phyloP scores from a whole-genome alignment of 2,329 filamentous ascomycete genomes.

The Orbilia blumenaviensis region DNA sequence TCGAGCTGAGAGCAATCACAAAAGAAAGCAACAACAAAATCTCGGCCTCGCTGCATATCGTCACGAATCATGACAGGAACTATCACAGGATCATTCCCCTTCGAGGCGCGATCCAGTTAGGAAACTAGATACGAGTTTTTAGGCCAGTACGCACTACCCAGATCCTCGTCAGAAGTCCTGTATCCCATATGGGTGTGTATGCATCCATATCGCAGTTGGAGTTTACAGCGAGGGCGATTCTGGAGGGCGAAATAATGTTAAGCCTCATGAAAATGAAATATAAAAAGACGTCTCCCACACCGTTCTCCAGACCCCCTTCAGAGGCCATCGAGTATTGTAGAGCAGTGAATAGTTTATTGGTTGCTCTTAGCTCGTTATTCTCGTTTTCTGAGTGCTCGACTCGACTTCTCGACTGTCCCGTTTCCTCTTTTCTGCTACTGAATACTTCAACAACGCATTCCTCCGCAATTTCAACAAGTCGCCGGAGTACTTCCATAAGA shows the following conservation, averaged over 20 bases:
- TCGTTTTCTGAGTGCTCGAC: constrained; percentile 45
- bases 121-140: constrained; percentile 32
- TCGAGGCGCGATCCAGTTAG: constrained; percentile 25
- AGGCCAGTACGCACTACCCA: constrained; percentile 13
- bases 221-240: background rate
- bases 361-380: constrained; percentile 38
- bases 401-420: constrained; percentile 18
- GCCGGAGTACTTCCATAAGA: constrained; percentile 35
- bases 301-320: constrained; percentile 6
- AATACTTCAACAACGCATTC: constrained; percentile 50
- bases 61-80: constrained; percentile 28
- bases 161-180: constrained; percentile 27
- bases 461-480: constrained; percentile 47
- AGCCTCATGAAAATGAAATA: constrained; percentile 14
- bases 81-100: constrained; percentile 41
- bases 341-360: background rate
- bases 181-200: constrained; percentile 20
- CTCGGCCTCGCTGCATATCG: constrained; percentile 1
- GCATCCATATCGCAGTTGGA: constrained; percentile 23
- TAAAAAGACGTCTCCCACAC: constrained; percentile 20
- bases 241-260: background rate
- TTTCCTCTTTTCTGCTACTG: constrained; percentile 40
- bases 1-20: background rate
- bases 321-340: background rate
- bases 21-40: constrained; percentile 12